phyloP scores from a whole-genome alignment of 371 early-diverging fungal genomes.

The Mucor mucedo region DNA sequence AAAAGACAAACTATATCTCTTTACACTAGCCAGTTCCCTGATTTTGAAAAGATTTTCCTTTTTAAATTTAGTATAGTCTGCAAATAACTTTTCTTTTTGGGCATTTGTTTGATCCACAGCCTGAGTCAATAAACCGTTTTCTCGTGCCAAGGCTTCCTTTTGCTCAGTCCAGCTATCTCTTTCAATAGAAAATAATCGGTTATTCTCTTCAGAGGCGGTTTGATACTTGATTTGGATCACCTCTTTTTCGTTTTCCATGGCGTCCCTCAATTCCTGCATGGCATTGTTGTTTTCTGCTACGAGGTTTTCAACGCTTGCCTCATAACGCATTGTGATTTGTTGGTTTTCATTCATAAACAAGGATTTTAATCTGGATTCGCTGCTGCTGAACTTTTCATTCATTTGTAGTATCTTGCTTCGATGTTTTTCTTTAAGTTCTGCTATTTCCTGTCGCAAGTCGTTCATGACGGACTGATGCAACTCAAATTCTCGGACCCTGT shows the following conservation, averaged over 20 bases:
- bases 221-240: conserved; percentile 37
- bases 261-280: conserved; percentile 26
- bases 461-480: not conserved
- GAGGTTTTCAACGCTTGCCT: conserved; percentile 39
- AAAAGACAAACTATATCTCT: not conserved
- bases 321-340: conserved; percentile 33
- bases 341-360: conserved; percentile 33
- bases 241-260: conserved; percentile 30
- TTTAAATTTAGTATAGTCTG: not conserved
- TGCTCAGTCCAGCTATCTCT: not conserved
- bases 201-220: conserved; percentile 17
- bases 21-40: conserved; percentile 1
- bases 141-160: not conserved
- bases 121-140: not conserved
- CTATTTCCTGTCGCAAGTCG: conserved; percentile 1
- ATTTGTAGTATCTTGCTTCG: conserved; percentile 5
- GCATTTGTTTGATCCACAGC: not conserved
- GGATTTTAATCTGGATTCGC: conserved; percentile 13
- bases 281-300: conserved; percentile 32
- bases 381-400: conserved; percentile 4
- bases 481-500: not conserved
- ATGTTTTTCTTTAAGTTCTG: conserved; percentile 10
- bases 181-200: not conserved
- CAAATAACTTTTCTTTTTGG: not conserved
- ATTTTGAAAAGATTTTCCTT: not conserved